Percentiles rank a stretch among this genome's conserved stretches.
Conservation (phyloP, 2,329 filamentous ascomycete species). For the Exophiala viscosa region DNA sequence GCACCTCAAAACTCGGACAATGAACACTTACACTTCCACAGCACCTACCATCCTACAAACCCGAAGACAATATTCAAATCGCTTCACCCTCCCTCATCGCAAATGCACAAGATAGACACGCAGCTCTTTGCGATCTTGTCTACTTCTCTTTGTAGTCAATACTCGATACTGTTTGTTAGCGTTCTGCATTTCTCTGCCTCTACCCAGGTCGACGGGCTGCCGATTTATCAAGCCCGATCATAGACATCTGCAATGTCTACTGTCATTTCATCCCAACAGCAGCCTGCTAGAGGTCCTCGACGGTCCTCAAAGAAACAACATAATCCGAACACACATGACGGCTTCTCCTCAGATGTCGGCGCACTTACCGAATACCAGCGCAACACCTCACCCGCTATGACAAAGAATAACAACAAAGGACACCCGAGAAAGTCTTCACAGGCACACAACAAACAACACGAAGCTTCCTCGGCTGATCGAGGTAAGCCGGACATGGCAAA, state of each 20-base stretch:
- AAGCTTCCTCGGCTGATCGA: slow-evolving; percentile 36
- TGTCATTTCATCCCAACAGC: slow-evolving; percentile 33
- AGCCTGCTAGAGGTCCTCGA: slow-evolving; percentile 37
- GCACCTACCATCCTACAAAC: slow-evolving; percentile 16
- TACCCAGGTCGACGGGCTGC: slow-evolving; percentile 38
- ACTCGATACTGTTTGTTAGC: slow-evolving; percentile 18
- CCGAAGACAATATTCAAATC: slow-evolving; percentile 19
- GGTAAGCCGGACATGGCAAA: slow-evolving; percentile 30
- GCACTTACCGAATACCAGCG: slow-evolving; percentile 8
- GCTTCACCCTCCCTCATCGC: slow-evolving; percentile 22
- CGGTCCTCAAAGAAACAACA: slow-evolving; percentile 47
- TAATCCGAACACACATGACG: slow-evolving; percentile 34
- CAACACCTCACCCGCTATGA: slow-evolving; percentile 12
- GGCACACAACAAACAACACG: slow-evolving; percentile 30
- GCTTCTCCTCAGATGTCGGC: slow-evolving; percentile 3
- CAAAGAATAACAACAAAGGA: slow-evolving; percentile 33
- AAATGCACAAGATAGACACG: slow-evolving; percentile 27
- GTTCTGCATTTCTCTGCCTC: slow-evolving; percentile 32
- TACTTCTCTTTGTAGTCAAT: slow-evolving; percentile 6
- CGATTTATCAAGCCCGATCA: slow-evolving; percentile 47
- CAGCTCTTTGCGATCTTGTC: slow-evolving; percentile 3
- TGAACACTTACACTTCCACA: slow-evolving; percentile 23
- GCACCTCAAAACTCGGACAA: slow-evolving; percentile 18
- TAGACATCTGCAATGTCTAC: slow-evolving; percentile 44
- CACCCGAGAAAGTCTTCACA: slow-evolving; percentile 32